Conservation (phyloP, 176 grass and related monocot species). For the Avena insularis region DNA sequence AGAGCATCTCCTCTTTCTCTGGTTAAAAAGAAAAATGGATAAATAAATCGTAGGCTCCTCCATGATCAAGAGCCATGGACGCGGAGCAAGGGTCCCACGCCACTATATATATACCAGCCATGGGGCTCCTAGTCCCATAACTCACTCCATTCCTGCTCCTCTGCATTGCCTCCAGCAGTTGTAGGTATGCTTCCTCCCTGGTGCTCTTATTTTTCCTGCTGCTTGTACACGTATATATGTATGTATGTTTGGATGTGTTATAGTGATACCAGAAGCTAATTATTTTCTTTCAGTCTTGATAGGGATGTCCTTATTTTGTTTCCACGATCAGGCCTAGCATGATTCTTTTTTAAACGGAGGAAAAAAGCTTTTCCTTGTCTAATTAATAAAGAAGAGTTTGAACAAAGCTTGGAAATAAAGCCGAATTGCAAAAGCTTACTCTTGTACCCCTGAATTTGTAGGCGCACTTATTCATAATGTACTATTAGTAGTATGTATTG, state of each 20-base stretch:
- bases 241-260: background rate
- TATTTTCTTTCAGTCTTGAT: background rate
- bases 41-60: background rate
- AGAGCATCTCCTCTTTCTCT: background rate
- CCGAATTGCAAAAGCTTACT: too few species aligned
- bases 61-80: conserved; percentile 29
- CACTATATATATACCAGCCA: conserved; percentile 15
- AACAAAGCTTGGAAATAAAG: too few species aligned
- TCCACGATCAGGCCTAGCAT: background rate
- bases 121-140: background rate
- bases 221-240: too few species aligned
- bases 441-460: background rate
- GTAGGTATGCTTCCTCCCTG: background rate
- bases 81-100: background rate
- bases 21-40: background rate
- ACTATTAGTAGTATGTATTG: background rate
- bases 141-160: background rate
- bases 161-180: background rate
- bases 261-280: background rate
- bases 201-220: background rate
- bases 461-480: too few species aligned
- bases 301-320: background rate
- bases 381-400: too few species aligned
- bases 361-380: too few species aligned
- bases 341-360: background rate